Evolutionary conservation across 208 protist genomes (phyloP).

Genomic region (Leishmania amazonensis): DNA sequence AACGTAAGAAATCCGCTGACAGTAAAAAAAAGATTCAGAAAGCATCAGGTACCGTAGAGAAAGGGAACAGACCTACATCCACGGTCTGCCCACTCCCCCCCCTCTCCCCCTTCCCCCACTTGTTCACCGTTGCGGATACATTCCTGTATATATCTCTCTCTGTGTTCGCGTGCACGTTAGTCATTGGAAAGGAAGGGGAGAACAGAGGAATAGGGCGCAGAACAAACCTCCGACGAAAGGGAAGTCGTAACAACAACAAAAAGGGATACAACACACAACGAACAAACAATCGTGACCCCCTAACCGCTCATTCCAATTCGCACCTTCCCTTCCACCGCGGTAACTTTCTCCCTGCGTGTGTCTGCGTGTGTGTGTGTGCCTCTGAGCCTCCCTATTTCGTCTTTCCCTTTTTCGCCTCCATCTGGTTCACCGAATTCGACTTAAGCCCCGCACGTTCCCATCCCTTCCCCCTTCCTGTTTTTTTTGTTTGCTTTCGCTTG

Average conservation of each 20-base stretch:
- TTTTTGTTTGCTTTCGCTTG: neutral
- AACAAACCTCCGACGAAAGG: neutral
- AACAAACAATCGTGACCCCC: neutral
- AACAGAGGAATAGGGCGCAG: neutral
- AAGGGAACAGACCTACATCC: neutral
- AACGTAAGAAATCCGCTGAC: neutral
- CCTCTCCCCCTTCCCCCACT: neutral
- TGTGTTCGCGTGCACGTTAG: neutral
- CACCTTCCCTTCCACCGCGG: neutral
- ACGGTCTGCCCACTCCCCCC: neutral
- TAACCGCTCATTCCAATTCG: neutral
- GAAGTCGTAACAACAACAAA: neutral
- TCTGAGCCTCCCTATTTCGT: conserved; percentile 3
- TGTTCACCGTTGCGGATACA: neutral
- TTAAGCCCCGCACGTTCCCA: neutral
- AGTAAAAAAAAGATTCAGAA: neutral
- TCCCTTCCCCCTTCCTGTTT: neutral
- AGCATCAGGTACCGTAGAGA: neutral
- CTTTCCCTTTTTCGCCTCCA: conserved; percentile 12
- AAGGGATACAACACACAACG: neutral
- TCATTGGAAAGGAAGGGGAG: neutral
- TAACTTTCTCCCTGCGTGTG: neutral
- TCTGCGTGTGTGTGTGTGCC: neutral
- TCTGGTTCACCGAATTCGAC: neutral
- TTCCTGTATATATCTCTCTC: neutral